Evolutionary conservation across 129 eudicot genomes (phyloP).

Genomic region (Chrysanthemum seticuspe): DNA sequence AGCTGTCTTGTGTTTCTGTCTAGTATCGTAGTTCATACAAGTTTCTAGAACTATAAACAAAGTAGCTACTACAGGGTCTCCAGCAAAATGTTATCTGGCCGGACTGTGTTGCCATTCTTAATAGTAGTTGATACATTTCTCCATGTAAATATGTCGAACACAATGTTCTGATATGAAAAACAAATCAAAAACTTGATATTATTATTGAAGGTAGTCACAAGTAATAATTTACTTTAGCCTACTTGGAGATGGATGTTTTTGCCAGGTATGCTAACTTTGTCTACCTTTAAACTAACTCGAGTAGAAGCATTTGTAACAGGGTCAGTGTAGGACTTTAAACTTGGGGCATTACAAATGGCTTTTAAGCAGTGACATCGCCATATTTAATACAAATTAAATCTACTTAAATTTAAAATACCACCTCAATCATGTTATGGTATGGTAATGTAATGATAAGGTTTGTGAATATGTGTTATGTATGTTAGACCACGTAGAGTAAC

Average conservation of each 20-base stretch:
- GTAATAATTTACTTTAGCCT: slow-evolving; percentile 12
- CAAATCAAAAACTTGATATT: neutral
- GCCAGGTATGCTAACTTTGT: slow-evolving; percentile 30
- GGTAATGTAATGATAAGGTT: no score
- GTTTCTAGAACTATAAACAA: neutral
- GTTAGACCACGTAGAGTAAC: no score
- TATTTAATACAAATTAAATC: no score
- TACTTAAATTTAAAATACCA: no score
- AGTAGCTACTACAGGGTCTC: neutral
- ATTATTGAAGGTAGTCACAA: neutral
- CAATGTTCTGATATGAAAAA: neutral
- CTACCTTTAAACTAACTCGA: slow-evolving; percentile 25
- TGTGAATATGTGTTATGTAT: no score
- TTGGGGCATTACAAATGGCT: no score
- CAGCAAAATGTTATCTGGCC: no score
- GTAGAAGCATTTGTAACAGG: slow-evolving; percentile 26
- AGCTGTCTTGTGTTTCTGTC: neutral
- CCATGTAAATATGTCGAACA: neutral
- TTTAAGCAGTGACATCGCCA: no score
- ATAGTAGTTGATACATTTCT: no score
- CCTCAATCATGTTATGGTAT: no score
- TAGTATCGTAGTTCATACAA: neutral
- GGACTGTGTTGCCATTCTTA: no score
- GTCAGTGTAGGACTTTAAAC: neutral
- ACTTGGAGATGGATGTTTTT: slow-evolving; percentile 25